Base-by-base conservation (phyloP, 2,329 filamentous ascomycete genomes). In the Colletotrichum navitas region DNA sequence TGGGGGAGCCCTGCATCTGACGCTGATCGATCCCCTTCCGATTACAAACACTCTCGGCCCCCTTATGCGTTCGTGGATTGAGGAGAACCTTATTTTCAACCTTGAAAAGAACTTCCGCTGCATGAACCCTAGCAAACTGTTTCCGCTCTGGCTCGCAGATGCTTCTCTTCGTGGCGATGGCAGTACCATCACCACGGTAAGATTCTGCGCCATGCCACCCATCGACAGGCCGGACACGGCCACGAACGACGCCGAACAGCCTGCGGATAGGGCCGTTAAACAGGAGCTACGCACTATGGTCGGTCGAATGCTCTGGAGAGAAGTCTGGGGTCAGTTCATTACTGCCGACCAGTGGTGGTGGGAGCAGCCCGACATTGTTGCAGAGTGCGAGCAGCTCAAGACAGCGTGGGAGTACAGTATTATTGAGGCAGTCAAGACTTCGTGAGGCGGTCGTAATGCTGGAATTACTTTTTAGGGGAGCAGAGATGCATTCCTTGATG, bases 21-120 rank as follows among this genome's bases (percentile, higher is more conserved):
- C 87, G 0, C 80, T 93, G 24, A 87, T 93, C 73, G 89, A 93
- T 68, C 89, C 91, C 0, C 81, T 87, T 10, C 91, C 91, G 0
- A 81, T 86, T 0, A 80, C 83, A 1, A 89, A 86, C 0, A 74
- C 71, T 6, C 81, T 89, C 32, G 91, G 91, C 0, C 89, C 88
- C 0, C 80, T 81, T 1, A 80, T 93, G 76, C 83, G 86, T 45
- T 78, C 82, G 1, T 93, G 91, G 91, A 81, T 93, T 2, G 88
- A 91, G 54, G 83, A 87, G 4, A 83, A 91, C 63, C 81, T 93
- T 0, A 78, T 91, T 2, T 78, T 87, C 8, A 90, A 90, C 68
- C 79, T 93, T 0, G 88, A 90, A 76, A 83, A 83, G 29, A 81
- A 86, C 21, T 90, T 88, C 67, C 85, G 88, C 11, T 92, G 89